Evolutionary conservation across 108 stramenopile species (phyloP).

Genomic region (Schizochytrium sp.): DNA sequence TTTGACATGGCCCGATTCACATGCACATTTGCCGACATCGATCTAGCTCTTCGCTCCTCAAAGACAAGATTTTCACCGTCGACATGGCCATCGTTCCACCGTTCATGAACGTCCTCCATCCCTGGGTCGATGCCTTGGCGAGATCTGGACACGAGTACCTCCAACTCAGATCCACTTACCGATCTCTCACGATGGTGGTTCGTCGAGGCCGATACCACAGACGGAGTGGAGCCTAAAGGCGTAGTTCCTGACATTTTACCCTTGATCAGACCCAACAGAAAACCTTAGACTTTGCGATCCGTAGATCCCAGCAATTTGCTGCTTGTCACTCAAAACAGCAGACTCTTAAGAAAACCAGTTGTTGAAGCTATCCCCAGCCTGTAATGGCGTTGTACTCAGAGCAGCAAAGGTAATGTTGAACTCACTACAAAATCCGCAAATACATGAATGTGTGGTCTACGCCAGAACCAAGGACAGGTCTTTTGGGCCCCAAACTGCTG

Average conservation of each 20-base stretch:
- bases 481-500: too few relatives aligned
- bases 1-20: background rate
- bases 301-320: too few relatives aligned
- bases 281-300: too few relatives aligned
- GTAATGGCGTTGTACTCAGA: too few relatives aligned
- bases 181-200: constrained; percentile 14
- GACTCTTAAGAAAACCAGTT: too few relatives aligned
- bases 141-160: background rate
- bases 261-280: background rate
- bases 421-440: too few relatives aligned
- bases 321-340: too few relatives aligned
- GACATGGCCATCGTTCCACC: background rate
- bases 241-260: background rate
- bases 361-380: too few relatives aligned
- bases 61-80: background rate
- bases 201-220: background rate
- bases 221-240: background rate
- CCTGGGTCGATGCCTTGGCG: background rate
- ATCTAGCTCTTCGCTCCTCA: constrained; percentile 18
- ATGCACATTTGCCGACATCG: constrained; percentile 17
- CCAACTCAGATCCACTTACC: constrained; percentile 16
- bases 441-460: too few relatives aligned
- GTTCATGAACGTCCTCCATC: too few relatives aligned
- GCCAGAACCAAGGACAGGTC: too few relatives aligned
- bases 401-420: too few relatives aligned